A percentile compares a stretch with the other conserved stretches of the same genome.
Evolutionary conservation across 805 yeast species (phyloP).

Genomic region (Ascoidea rubescens): DNA sequence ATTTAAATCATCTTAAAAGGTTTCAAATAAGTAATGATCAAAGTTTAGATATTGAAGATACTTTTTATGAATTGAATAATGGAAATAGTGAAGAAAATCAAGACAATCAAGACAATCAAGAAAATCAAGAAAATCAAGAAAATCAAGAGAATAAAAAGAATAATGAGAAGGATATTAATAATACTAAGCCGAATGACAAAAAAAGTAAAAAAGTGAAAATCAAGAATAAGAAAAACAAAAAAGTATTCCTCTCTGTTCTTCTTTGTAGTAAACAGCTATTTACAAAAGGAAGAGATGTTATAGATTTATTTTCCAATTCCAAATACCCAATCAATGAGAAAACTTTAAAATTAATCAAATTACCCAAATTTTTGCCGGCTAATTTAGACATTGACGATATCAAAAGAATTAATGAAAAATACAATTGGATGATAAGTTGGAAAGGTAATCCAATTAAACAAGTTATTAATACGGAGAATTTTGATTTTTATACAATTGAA

Average conservation of each 20-base stretch:
- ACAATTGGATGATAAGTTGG: slow-evolving; percentile 94
- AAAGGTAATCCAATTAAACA: slow-evolving; percentile 81
- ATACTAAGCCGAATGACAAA: slow-evolving; percentile 9
- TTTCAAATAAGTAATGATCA: too few species aligned
- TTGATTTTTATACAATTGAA: slow-evolving; percentile 32
- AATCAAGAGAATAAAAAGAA: slow-evolving; percentile 9
- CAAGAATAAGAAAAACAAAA: background rate
- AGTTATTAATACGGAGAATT: slow-evolving; percentile 37
- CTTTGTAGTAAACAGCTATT: slow-evolving; percentile 18
- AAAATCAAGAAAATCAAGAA: slow-evolving; percentile 7
- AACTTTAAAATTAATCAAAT: slow-evolving; percentile 16
- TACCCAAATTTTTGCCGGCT: slow-evolving; percentile 55
- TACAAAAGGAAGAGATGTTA: slow-evolving; percentile 9
- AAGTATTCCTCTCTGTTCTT: slow-evolving; percentile 28
- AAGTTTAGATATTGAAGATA: too few species aligned
- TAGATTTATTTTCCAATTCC: slow-evolving; percentile 13
- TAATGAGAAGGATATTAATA: slow-evolving; percentile 8
- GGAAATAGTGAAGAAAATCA: slow-evolving; percentile 3
- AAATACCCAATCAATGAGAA: slow-evolving; percentile 2
- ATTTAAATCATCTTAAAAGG: too few species aligned
- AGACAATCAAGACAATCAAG: slow-evolving; percentile 1
- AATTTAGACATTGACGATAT: slow-evolving; percentile 44
- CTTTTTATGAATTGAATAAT: too few species aligned
- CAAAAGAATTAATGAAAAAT: slow-evolving; percentile 44
- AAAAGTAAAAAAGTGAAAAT: slow-evolving; percentile 3